Percentiles rank a stretch among this genome's conserved stretches.
phyloP scores from a whole-genome alignment of 768 basidiomycete genomes.

The Boletus coccyginus region DNA sequence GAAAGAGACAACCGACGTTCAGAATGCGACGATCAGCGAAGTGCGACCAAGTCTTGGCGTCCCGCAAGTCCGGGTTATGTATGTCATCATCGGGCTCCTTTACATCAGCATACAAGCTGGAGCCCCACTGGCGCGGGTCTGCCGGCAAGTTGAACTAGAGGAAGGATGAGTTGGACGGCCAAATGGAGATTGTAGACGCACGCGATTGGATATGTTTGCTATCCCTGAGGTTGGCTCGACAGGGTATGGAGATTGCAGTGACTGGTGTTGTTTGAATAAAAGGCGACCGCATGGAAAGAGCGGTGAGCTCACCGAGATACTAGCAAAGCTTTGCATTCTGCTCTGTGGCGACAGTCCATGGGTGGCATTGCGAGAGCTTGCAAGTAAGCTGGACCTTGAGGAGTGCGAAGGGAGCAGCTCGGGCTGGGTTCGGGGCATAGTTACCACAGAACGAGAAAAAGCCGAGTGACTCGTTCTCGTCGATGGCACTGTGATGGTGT shows the following conservation, averaged over 20 bases:
- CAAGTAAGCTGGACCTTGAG: slow-evolving; percentile 13
- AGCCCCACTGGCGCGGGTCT: slow-evolving; percentile 68
- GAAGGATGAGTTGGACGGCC: background rate
- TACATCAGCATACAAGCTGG: slow-evolving; percentile 50
- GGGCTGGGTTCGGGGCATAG: slow-evolving; percentile 16
- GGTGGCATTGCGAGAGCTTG: background rate
- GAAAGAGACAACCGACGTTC: slow-evolving; percentile 68
- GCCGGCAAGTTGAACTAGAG: slow-evolving; percentile 59
- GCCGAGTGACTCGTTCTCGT: background rate
- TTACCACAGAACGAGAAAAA: background rate
- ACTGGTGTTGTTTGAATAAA: slow-evolving; percentile 12
- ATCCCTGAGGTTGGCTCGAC: slow-evolving; percentile 36
- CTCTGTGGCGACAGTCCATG: slow-evolving; percentile 15
- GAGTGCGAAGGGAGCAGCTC: background rate
- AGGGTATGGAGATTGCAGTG: slow-evolving; percentile 40
- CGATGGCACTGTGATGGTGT: no score
- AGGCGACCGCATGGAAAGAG: background rate
- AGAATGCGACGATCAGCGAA: slow-evolving; percentile 61
- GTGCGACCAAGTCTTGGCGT: slow-evolving; percentile 35
- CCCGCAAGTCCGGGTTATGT: slow-evolving; percentile 56
- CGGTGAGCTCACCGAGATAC: slow-evolving; percentile 19
- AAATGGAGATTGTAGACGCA: slow-evolving; percentile 14
- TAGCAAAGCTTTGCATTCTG: slow-evolving; percentile 27
- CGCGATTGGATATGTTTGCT: slow-evolving; percentile 43
- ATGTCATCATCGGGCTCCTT: slow-evolving; percentile 70